Evolutionary conservation across 2,329 filamentous ascomycete genomes (phyloP).

Genomic region (Monosporascus sp.): DNA sequence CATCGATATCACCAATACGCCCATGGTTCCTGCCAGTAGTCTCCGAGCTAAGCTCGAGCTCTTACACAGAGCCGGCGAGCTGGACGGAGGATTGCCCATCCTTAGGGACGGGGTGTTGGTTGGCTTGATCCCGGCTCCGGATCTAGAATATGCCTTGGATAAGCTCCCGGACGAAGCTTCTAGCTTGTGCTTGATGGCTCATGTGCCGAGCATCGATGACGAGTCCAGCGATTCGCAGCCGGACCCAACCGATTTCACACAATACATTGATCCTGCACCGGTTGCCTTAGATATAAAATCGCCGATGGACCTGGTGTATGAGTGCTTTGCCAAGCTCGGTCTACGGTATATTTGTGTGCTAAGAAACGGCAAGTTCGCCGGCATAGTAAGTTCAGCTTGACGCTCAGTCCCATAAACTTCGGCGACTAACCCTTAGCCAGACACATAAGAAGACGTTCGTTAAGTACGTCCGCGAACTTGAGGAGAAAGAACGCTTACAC

Average conservation of each 20-base stretch:
- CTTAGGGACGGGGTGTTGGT: slow-evolving; percentile 73
- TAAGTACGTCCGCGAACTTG: slow-evolving; percentile 82
- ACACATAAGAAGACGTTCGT: slow-evolving; percentile 96
- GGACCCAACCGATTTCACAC: slow-evolving; percentile 80
- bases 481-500: slow-evolving; percentile 41
- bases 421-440: slow-evolving; percentile 33
- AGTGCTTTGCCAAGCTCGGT: slow-evolving; percentile 92
- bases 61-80: slow-evolving; percentile 78
- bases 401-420: background rate
- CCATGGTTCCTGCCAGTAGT: slow-evolving; percentile 69
- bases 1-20: slow-evolving; percentile 83
- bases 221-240: slow-evolving; percentile 48
- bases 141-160: slow-evolving; percentile 89
- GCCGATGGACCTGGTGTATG: slow-evolving; percentile 92
- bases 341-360: slow-evolving; percentile 89
- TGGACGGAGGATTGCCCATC: slow-evolving; percentile 89
- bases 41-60: slow-evolving; percentile 77
- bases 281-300: slow-evolving; percentile 82
- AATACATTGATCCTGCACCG: slow-evolving; percentile 86
- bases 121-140: slow-evolving; percentile 87
- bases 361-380: slow-evolving; percentile 77
- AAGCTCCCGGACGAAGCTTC: slow-evolving; percentile 70
- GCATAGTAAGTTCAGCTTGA: slow-evolving; percentile 59
- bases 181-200: slow-evolving; percentile 76
- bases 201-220: slow-evolving; percentile 58